Evolutionary conservation across 176 grass and related monocot genomes (phyloP).

Genomic region (Typha latifolia): DNA sequence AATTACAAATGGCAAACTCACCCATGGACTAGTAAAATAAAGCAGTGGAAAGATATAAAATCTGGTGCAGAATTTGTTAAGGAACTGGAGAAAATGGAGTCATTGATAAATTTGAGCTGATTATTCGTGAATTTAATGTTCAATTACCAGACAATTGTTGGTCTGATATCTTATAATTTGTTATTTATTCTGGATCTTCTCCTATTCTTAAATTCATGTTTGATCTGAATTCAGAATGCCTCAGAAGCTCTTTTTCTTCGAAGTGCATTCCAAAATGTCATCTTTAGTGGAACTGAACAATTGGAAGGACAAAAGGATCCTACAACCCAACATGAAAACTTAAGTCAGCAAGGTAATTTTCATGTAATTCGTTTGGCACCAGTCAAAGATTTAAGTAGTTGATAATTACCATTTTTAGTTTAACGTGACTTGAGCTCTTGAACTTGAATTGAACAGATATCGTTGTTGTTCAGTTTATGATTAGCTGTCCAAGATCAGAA

Average conservation of each 20-base stretch:
- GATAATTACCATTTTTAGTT: background rate
- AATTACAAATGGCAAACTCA: no score
- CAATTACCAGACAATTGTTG: background rate
- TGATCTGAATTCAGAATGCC: conserved; percentile 56
- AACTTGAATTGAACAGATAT: conserved; percentile 38
- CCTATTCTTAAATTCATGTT: background rate
- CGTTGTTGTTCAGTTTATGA: conserved; percentile 66
- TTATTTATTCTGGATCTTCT: no score
- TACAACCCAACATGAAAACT: conserved; percentile 34
- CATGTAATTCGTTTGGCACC: background rate
- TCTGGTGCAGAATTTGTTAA: no score
- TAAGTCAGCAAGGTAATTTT: conserved; percentile 34
- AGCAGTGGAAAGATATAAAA: no score
- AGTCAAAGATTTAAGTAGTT: no score
- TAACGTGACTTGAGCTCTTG: conserved; percentile 8
- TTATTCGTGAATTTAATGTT: no score
- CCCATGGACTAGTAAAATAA: no score
- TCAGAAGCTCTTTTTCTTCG: conserved; percentile 81
- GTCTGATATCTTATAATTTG: background rate
- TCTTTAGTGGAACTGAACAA: conserved; percentile 45
- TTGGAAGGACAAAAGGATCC: conserved; percentile 30
- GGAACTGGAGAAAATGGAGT: no score
- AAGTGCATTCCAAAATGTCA: conserved; percentile 81
- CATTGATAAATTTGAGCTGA: no score
- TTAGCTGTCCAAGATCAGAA: conserved; percentile 57